These are phyloP conservation scores for Erythrophleum ivorense DNA, from an alignment of 331 rosid genomes.

Conservation along the genomic window DNA sequence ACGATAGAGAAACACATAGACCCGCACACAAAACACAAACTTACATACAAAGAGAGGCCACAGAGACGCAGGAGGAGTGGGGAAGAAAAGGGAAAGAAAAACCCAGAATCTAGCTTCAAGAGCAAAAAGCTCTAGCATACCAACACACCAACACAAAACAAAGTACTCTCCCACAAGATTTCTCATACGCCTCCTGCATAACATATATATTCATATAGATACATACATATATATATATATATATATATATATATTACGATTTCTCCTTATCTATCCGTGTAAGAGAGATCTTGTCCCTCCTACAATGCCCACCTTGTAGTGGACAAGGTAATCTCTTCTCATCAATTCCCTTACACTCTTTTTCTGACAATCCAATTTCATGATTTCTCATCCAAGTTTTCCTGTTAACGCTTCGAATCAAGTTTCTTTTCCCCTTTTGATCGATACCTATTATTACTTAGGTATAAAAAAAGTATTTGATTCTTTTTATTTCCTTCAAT, in stretches of 20 bases:
- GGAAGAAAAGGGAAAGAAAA: constrained; percentile 35
- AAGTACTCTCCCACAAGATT: constrained; percentile 41
- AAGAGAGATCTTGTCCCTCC: constrained; percentile 75
- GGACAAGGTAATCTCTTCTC: constrained; percentile 70
- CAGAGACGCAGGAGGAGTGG: constrained; percentile 26
- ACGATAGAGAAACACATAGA: constrained; percentile 16
- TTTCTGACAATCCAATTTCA: constrained; percentile 40
- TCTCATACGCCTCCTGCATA: neutral
- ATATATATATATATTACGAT: constrained; percentile 2
- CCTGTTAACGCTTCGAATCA: constrained; percentile 52
- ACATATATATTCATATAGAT: neutral
- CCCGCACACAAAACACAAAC: constrained; percentile 42
- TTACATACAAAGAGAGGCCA: constrained; percentile 25
- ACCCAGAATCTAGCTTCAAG: constrained; percentile 49
- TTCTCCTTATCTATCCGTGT: constrained; percentile 24
- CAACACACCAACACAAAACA: constrained; percentile 27
- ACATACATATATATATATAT: neutral
- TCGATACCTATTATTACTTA: constrained; percentile 58
- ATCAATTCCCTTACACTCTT: constrained; percentile 30
- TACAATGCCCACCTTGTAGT: constrained; percentile 77
- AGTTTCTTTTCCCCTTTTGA: constrained; percentile 54
- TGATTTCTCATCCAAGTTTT: constrained; percentile 25
- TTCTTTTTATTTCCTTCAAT: constrained; percentile 42
- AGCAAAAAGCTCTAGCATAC: constrained; percentile 25
- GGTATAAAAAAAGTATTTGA: constrained; percentile 46